Evolutionary conservation across 2,329 filamentous ascomycete species (phyloP).

Genomic region (Coniochaeta hoffmannii): DNA sequence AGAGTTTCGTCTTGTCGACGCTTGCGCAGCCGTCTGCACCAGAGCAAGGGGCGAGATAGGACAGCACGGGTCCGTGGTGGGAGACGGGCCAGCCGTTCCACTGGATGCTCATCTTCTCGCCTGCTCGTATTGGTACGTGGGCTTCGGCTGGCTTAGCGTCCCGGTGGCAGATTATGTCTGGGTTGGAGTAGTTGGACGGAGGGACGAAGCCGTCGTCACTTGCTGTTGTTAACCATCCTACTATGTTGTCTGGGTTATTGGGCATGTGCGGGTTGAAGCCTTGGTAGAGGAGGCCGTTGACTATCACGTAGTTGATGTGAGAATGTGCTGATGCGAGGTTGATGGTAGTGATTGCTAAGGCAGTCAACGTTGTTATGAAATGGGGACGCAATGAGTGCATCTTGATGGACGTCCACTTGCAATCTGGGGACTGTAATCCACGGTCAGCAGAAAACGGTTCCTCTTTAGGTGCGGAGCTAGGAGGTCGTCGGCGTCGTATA

Average conservation of each 20-base stretch:
- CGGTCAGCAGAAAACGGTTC: neutral
- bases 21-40: slow-evolving; percentile 27
- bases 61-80: slow-evolving; percentile 33
- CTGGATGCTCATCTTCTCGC: slow-evolving; percentile 46
- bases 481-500: neutral
- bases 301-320: slow-evolving; percentile 25
- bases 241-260: slow-evolving; percentile 18
- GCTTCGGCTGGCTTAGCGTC: slow-evolving; percentile 40
- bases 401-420: neutral
- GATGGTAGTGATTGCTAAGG: neutral
- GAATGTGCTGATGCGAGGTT: slow-evolving; percentile 18
- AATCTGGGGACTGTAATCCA: neutral
- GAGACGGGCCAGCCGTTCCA: slow-evolving; percentile 56
- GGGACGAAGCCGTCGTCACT: slow-evolving; percentile 45
- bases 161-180: slow-evolving; percentile 57
- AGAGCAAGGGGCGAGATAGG: slow-evolving; percentile 29
- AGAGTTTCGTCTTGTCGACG: slow-evolving; percentile 29
- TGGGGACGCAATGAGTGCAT: neutral
- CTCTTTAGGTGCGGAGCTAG: neutral
- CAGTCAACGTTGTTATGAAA: neutral
- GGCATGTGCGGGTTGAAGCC: slow-evolving; percentile 27
- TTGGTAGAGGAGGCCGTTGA: slow-evolving; percentile 36
- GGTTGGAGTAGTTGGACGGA: slow-evolving; percentile 32
- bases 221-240: slow-evolving; percentile 47
- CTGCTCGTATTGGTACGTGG: slow-evolving; percentile 48